Evolutionary conservation across 2,329 filamentous ascomycete genomes (phyloP).

Genomic region (Pyricularia grisea): DNA sequence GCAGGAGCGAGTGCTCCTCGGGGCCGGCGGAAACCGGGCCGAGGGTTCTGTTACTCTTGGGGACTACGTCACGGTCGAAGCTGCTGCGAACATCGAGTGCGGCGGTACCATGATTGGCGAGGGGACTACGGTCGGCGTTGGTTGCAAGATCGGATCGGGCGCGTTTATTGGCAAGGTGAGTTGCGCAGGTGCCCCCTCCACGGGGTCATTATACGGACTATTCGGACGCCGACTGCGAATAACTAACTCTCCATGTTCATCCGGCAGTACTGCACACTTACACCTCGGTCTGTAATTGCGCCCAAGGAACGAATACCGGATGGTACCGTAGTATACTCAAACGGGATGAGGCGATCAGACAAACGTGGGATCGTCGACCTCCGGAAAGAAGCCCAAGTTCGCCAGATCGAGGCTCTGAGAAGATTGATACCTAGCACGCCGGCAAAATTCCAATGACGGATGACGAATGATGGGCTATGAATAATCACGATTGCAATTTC

Average conservation of each 20-base stretch:
- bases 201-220: no score
- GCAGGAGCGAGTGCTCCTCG: constrained; percentile 56
- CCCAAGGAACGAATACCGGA: constrained; percentile 53
- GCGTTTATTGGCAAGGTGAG: constrained; percentile 54
- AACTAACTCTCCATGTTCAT: constrained; percentile 13
- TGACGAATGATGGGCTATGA: neutral
- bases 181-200: no score
- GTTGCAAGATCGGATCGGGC: constrained; percentile 48
- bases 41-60: constrained; percentile 45
- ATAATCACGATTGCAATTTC: neutral
- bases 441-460: constrained; percentile 32
- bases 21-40: constrained; percentile 27
- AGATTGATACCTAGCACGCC: constrained; percentile 58
- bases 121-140: constrained; percentile 50
- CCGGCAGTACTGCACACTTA: constrained; percentile 59
- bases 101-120: constrained; percentile 54
- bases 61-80: constrained; percentile 54
- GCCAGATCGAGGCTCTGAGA: constrained; percentile 58
- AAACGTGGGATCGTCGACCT: constrained; percentile 51
- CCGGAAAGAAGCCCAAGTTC: constrained; percentile 53
- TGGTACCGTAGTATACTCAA: constrained; percentile 60
- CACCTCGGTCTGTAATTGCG: constrained; percentile 49
- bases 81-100: constrained; percentile 49
- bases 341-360: constrained; percentile 48
- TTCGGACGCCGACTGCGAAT: neutral